Percentiles rank a stretch among this genome's conserved stretches.
phyloP scores from a whole-genome alignment of 805 yeast genomes.

The Zygosaccharomyces lentus region DNA sequence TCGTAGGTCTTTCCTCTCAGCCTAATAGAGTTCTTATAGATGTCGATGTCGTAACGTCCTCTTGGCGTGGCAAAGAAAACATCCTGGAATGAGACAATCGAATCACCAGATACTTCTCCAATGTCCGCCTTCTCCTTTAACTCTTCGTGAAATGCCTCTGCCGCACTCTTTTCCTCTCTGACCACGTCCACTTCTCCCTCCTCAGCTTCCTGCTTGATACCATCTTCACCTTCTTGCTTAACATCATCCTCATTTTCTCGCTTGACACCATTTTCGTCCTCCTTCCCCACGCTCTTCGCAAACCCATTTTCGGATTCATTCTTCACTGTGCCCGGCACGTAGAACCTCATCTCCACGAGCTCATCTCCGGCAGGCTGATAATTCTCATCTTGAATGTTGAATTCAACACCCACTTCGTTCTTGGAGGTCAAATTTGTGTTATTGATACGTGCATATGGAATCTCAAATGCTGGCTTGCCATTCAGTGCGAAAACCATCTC shows the following conservation, averaged over 20 bases:
- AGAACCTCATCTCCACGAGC: slow-evolving; percentile 88
- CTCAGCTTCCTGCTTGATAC: slow-evolving; percentile 26
- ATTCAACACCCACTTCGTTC: slow-evolving; percentile 88
- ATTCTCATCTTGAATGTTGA: slow-evolving; percentile 55
- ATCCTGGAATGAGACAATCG: slow-evolving; percentile 88
- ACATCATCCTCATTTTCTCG: slow-evolving; percentile 25
- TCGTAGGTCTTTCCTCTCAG: slow-evolving; percentile 97
- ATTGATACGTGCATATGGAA: slow-evolving; percentile 74
- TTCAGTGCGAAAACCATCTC: slow-evolving; percentile 83
- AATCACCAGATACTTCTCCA: slow-evolving; percentile 92
- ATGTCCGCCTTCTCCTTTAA: slow-evolving; percentile 90
- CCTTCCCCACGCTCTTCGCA: slow-evolving; percentile 32
- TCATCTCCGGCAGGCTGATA: slow-evolving; percentile 84
- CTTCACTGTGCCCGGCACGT: slow-evolving; percentile 78
- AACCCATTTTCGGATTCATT: slow-evolving; percentile 33
- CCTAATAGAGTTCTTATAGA: slow-evolving; percentile 82
- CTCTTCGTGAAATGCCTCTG: slow-evolving; percentile 82
- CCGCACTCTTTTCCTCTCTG: slow-evolving; percentile 52
- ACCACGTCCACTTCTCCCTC: slow-evolving; percentile 29
- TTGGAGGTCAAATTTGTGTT: slow-evolving; percentile 89
- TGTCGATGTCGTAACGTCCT: slow-evolving; percentile 96
- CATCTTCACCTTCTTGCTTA: slow-evolving; percentile 18
- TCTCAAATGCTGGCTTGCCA: slow-evolving; percentile 85
- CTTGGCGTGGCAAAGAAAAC: slow-evolving; percentile 92
- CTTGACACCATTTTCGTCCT: slow-evolving; percentile 12